These are phyloP conservation scores for Vigna mungo DNA, from an alignment of 306 rosid genomes.

Conservation along the genomic window DNA sequence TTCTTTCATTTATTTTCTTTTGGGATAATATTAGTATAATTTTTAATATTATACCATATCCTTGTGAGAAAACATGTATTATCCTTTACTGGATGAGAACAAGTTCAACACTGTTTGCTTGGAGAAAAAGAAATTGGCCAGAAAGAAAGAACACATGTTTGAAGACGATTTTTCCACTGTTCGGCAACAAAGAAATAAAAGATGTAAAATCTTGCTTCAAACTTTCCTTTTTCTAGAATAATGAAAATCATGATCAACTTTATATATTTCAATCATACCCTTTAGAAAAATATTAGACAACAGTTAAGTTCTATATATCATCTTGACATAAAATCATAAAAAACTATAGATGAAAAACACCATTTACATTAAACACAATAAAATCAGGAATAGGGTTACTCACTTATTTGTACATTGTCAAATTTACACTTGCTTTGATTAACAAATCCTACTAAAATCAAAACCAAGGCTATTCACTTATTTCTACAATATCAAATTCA, in stretches of 20 bases:
- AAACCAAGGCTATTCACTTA: not conserved
- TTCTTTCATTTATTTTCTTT: too few relatives aligned
- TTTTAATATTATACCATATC: too few relatives aligned
- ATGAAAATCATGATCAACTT: not conserved
- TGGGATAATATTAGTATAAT: too few relatives aligned
- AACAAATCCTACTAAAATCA: not conserved
- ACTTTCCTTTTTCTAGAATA: not conserved
- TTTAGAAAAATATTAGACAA: not conserved
- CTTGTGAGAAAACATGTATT: too few relatives aligned
- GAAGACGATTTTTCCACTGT: too few relatives aligned
- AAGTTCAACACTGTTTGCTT: too few relatives aligned
- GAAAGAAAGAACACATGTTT: not conserved
- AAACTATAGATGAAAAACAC: not conserved
- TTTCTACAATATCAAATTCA: constrained; percentile 21
- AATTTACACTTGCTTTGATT: constrained; percentile 18
- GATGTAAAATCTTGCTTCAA: not conserved
- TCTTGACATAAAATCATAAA: not conserved
- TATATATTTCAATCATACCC: not conserved
- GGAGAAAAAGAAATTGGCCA: not conserved
- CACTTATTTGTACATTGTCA: constrained; percentile 12
- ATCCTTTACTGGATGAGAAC: too few relatives aligned
- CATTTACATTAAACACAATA: not conserved
- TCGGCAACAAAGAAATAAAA: too few relatives aligned
- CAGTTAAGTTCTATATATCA: not conserved
- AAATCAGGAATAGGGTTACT: not conserved